These are phyloP conservation scores for Paraleonurus japonicus DNA, from an alignment of 257 asterid species.

Conservation along the genomic window DNA sequence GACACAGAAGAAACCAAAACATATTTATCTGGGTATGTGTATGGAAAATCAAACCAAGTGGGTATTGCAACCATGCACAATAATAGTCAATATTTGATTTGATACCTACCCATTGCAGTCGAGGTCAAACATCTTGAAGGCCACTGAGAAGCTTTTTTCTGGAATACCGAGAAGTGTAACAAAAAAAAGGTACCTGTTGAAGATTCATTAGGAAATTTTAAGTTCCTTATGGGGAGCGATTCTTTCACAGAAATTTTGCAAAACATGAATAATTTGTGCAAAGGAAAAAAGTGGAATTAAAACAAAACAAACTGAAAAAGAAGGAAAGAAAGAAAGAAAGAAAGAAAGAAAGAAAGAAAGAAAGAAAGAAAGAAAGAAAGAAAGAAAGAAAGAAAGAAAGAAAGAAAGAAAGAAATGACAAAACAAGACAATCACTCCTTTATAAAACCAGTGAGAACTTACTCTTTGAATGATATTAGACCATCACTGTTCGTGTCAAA, in stretches of 20 bases:
- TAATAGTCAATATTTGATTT: conserved; percentile 22
- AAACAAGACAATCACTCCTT: not conserved
- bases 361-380: no score
- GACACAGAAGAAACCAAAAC: conserved; percentile 10
- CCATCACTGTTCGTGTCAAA: conserved; percentile 87
- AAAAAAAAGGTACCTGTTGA: conserved; percentile 80
- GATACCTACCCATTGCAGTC: conserved; percentile 70
- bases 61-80: conserved; percentile 9
- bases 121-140: conserved; percentile 93
- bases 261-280: not conserved
- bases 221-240: conserved; percentile 12
- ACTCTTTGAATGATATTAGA: conserved; percentile 82
- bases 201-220: conserved; percentile 23
- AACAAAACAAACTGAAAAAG: not conserved
- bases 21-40: not conserved
- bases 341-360: no score
- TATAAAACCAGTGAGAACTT: conserved; percentile 31
- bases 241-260: conserved; percentile 17
- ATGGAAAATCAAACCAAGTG: not conserved
- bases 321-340: no score
- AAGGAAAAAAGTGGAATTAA: not conserved
- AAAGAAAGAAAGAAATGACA: conserved; percentile 1
- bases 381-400: no score
- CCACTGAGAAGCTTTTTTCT: conserved; percentile 86
- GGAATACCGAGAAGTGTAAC: conserved; percentile 91